Evolutionary conservation across 169 alveolate species (phyloP).

Genomic region (Cryptosporidium sp.): DNA sequence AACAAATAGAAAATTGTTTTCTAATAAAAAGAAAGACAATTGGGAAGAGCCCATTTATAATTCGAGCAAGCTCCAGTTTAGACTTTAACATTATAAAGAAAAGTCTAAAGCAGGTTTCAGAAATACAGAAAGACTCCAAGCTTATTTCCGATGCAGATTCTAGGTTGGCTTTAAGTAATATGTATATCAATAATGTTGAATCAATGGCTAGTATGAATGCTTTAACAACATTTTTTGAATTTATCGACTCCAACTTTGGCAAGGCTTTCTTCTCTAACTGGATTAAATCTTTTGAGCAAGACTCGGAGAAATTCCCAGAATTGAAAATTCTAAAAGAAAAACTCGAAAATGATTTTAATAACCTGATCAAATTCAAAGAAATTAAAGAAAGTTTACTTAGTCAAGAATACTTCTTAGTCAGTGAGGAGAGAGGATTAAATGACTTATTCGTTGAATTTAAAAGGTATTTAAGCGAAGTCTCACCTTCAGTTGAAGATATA

Average conservation of each 20-base stretch:
- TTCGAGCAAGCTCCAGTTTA: conserved; percentile 1
- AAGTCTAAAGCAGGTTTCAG: conserved; percentile 11
- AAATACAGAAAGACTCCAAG: conserved; percentile 21
- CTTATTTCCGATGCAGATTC: conserved; percentile 60
- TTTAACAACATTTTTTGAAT: neutral
- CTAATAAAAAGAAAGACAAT: conserved; percentile 39
- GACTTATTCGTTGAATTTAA: neutral
- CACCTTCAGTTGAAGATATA: neutral
- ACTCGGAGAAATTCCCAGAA: neutral
- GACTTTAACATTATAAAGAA: neutral
- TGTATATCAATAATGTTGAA: neutral
- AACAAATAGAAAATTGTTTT: conserved; percentile 9
- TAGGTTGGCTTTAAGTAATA: neutral
- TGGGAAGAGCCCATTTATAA: conserved; percentile 18
- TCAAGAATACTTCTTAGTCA: neutral
- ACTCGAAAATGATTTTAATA: neutral
- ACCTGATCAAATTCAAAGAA: neutral
- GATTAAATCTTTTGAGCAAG: neutral
- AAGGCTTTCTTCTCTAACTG: neutral
- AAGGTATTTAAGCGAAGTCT: neutral
- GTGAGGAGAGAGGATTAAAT: neutral
- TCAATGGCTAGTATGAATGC: neutral
- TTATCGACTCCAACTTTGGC: neutral
- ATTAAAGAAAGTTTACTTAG: neutral
- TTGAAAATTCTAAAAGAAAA: neutral